phyloP scores from a whole-genome alignment of 208 protist species.

The Leishmania arabica region DNA sequence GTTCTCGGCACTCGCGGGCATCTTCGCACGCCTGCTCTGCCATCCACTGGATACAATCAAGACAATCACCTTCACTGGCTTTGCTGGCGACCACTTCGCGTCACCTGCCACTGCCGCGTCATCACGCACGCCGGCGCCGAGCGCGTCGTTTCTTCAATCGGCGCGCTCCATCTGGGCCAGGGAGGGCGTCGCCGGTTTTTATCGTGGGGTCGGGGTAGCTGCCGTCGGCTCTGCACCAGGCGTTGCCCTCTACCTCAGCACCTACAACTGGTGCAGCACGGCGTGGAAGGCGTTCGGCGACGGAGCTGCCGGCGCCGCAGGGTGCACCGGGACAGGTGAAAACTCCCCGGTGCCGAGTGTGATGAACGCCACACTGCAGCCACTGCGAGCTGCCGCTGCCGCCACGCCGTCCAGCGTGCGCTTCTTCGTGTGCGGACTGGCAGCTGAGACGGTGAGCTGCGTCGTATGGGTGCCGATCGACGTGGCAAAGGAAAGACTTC shows the following conservation, averaged over 20 bases:
- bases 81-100: conserved; percentile 35
- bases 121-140: background rate
- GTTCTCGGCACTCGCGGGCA: conserved; percentile 62
- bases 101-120: background rate
- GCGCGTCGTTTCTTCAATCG: conserved; percentile 18
- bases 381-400: background rate
- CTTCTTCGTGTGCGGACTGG: conserved; percentile 67
- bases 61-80: conserved; percentile 77
- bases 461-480: conserved; percentile 90
- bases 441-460: conserved; percentile 84
- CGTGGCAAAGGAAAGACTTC: conserved; percentile 86
- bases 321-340: background rate
- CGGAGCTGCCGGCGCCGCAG: background rate
- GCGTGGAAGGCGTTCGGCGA: conserved; percentile 28
- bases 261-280: conserved; percentile 53
- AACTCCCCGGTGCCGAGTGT: background rate
- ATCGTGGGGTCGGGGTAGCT: conserved; percentile 81
- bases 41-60: conserved; percentile 90
- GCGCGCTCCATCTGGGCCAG: conserved; percentile 39
- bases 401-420: conserved; percentile 34
- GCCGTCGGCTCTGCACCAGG: conserved; percentile 73
- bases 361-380: background rate
- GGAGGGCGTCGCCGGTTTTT: conserved; percentile 79
- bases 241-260: conserved; percentile 76
- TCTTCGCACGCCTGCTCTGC: conserved; percentile 56